Conservation (phyloP, 2,329 filamentous ascomycete species). For the Metarhizium rileyi region DNA sequence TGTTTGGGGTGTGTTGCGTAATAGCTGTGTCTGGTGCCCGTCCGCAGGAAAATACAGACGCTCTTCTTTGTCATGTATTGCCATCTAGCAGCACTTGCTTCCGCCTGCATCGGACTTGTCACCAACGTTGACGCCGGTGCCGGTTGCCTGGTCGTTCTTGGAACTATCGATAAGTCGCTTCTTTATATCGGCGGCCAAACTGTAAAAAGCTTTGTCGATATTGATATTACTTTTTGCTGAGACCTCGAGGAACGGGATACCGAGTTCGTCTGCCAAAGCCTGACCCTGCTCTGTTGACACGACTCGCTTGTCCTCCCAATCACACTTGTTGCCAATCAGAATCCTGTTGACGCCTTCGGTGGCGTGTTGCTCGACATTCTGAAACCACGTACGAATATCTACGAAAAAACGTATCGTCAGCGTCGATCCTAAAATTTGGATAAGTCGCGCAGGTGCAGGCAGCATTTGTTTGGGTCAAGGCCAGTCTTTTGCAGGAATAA, state of each 20-base stretch:
- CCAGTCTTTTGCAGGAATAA: not conserved
- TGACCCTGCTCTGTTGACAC: conserved; percentile 91
- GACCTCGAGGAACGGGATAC: conserved; percentile 96
- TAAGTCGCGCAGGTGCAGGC: not conserved
- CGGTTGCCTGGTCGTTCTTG: conserved; percentile 58
- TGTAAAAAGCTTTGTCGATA: conserved; percentile 98
- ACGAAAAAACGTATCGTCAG: conserved; percentile 6
- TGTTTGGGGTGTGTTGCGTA: not conserved
- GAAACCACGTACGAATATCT: conserved; percentile 99
- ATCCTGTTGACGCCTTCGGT: conserved; percentile 99
- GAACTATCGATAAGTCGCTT: conserved; percentile 91
- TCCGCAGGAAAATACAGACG: not conserved
- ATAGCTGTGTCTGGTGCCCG: not conserved
- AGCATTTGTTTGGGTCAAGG: too few species aligned
- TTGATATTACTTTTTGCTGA: conserved; percentile 99
- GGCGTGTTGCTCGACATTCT: conserved; percentile 96
- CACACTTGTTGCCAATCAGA: conserved; percentile 98
- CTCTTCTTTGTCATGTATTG: conserved; percentile 12
- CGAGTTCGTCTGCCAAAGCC: conserved; percentile 85
- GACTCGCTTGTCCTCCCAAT: conserved; percentile 98
- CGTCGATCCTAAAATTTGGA: not conserved
- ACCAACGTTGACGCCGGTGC: conserved; percentile 58
- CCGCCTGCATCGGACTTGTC: conserved; percentile 47
- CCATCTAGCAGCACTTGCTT: conserved; percentile 65
- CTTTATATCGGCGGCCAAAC: conserved; percentile 92